Percentiles rank a stretch among this genome's conserved stretches.
Conservation (phyloP, 805 yeast genomes). For the Zygoascus flipseniorum region DNA sequence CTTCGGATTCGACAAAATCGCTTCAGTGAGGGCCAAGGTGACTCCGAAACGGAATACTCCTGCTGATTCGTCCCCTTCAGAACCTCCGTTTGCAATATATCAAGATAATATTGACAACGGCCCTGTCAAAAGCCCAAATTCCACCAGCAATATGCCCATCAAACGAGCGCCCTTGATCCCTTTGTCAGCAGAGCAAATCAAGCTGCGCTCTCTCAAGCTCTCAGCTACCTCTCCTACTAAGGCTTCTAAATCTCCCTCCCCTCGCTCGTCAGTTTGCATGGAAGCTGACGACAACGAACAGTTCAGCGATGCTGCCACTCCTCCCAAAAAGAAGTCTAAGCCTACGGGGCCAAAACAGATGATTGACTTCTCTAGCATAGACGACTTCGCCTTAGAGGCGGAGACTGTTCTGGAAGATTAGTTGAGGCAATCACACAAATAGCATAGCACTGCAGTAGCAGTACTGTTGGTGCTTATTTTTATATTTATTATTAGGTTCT, state of each 20-base stretch:
- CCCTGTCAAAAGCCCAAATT: not conserved
- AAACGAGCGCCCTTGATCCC: not conserved
- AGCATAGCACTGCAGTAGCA: not conserved
- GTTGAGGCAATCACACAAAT: not conserved
- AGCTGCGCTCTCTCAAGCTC: not conserved
- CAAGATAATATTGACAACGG: not conserved
- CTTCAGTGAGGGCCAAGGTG: not conserved
- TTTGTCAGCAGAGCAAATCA: not conserved
- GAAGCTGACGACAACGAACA: not conserved
- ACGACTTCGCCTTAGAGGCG: not conserved
- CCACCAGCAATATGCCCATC: not conserved
- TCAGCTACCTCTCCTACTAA: not conserved
- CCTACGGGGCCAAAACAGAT: not conserved
- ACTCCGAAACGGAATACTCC: not conserved
- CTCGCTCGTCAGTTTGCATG: not conserved
- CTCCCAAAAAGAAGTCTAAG: not conserved
- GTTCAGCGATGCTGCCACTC: not conserved
- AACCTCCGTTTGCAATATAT: not conserved
- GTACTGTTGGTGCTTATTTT: not conserved
- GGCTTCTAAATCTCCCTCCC: not conserved
- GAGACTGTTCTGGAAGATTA: not conserved
- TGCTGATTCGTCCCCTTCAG: not conserved
- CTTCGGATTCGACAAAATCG: constrained; percentile 9
- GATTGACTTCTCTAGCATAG: not conserved
- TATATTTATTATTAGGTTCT: not conserved